Evolutionary conservation across 2,329 filamentous ascomycete species (phyloP).

Genomic region (Colletotrichum brevisporum): DNA sequence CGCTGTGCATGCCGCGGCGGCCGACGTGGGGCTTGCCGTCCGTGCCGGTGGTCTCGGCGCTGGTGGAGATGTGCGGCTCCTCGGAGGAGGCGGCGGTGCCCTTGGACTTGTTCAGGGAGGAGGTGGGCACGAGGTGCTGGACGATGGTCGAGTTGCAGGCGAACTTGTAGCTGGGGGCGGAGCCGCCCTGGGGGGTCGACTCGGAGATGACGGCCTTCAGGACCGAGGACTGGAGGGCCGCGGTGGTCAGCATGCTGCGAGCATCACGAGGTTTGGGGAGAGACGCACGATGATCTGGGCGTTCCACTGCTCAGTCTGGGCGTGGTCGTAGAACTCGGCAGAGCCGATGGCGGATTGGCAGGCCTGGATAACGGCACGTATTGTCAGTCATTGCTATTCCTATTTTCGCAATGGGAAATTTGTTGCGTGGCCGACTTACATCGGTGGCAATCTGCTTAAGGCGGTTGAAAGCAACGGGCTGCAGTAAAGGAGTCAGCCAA

Average conservation of each 20-base stretch:
- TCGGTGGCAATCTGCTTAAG: constrained; percentile 89
- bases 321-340: constrained; percentile 87
- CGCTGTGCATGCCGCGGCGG: constrained; percentile 90
- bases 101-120: constrained; percentile 73
- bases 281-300: constrained; percentile 86
- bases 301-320: constrained; percentile 90
- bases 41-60: constrained; percentile 67
- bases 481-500: constrained; percentile 28
- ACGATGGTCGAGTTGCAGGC: constrained; percentile 99
- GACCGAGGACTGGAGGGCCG: constrained; percentile 74
- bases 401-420: not conserved
- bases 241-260: not conserved
- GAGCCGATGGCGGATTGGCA: constrained; percentile 83
- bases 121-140: constrained; percentile 85
- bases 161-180: constrained; percentile 85
- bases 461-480: constrained; percentile 83
- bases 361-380: constrained; percentile 67
- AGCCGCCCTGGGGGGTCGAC: constrained; percentile 70
- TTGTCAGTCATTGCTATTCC: constrained; percentile 38
- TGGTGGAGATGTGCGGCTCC: constrained; percentile 69
- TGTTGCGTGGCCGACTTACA: constrained; percentile 64
- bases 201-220: constrained; percentile 84
- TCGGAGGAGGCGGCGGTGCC: constrained; percentile 63
- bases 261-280: not conserved
- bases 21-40: constrained; percentile 81